Conservation (phyloP, 495 filamentous ascomycete genomes). For the Aspergillus mulundensis region DNA sequence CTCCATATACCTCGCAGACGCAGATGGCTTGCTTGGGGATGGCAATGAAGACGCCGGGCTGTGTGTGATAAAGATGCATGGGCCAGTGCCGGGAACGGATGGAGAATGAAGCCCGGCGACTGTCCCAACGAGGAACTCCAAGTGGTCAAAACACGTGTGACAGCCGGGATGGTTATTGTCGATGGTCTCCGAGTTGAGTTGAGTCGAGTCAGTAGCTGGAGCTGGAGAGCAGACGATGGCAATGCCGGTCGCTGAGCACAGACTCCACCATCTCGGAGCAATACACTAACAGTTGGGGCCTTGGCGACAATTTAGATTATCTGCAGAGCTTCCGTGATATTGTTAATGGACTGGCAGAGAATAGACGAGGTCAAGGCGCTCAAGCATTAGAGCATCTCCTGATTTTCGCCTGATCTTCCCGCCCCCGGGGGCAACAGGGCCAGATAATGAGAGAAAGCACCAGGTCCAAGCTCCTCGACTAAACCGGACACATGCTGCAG, state of each 20-base stretch:
- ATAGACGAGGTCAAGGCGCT: neutral
- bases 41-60: neutral
- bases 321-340: neutral
- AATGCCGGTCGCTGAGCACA: conserved; percentile 21
- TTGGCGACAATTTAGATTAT: conserved; percentile 15
- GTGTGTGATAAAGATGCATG: neutral
- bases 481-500: conserved; percentile 5
- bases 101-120: neutral
- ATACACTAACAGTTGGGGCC: conserved; percentile 1
- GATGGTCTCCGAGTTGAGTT: neutral
- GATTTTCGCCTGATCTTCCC: neutral
- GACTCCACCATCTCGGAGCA: conserved; percentile 16
- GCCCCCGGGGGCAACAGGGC: neutral
- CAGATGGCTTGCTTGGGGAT: neutral
- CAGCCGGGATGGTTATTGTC: neutral
- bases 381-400: neutral
- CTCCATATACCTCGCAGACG: neutral
- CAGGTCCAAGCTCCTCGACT: neutral
- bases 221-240: neutral
- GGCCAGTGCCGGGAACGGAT: neutral
- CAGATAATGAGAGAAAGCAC: neutral
- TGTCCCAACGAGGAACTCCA: conserved; percentile 7
- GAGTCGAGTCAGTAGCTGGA: neutral
- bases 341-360: neutral
- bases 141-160: conserved; percentile 8